These are phyloP conservation scores for Skeletonema menzelii DNA, from an alignment of 108 stramenopile species.

Conservation along the genomic window DNA sequence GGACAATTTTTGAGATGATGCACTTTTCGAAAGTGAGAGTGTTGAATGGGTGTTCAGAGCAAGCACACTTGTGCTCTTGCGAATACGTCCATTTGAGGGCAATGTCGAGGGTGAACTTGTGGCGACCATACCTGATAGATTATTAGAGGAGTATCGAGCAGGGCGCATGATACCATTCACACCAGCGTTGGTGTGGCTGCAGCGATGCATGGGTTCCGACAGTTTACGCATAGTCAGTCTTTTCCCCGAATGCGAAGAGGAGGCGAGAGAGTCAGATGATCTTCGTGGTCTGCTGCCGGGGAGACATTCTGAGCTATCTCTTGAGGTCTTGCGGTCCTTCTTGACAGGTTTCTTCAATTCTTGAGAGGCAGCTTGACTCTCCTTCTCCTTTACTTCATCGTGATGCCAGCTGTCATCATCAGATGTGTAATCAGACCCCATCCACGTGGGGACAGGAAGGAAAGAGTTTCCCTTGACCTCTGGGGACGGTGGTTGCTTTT, in stretches of 20 bases:
- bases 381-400: not conserved
- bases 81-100: not conserved
- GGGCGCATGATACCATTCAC: slow-evolving; percentile 13
- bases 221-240: slow-evolving; percentile 10
- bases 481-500: not conserved
- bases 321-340: not conserved
- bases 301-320: not conserved
- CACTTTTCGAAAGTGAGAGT: not conserved
- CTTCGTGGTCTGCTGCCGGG: not conserved
- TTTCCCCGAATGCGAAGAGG: not conserved
- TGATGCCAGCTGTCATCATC: not conserved
- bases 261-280: not conserved
- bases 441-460: not conserved
- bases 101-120: not conserved
- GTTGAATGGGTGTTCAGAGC: not conserved
- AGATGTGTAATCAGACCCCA: not conserved
- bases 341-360: not conserved
- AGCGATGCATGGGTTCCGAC: slow-evolving; percentile 26
- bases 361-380: not conserved
- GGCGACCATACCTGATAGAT: slow-evolving; percentile 4
- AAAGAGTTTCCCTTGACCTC: not conserved
- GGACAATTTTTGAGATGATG: not conserved
- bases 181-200: not conserved
- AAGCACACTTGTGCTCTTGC: not conserved
- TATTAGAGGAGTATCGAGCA: slow-evolving; percentile 18